phyloP scores from a whole-genome alignment of 345 rosid genomes.

The thale cress (Arabidopsis thaliana) region DNA sequence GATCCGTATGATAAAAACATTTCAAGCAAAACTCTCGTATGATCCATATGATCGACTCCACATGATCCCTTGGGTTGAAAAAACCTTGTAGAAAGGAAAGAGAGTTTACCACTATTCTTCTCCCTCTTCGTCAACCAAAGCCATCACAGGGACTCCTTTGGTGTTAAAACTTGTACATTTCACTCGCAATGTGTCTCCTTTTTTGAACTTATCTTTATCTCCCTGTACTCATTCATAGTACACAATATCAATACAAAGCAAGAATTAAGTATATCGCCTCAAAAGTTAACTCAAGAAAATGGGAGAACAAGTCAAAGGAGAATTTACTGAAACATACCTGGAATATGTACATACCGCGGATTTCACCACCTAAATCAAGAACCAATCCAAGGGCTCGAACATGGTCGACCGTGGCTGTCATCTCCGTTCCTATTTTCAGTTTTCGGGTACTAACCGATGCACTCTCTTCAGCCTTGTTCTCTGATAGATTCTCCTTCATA shows the following conservation, averaged over 20 bases:
- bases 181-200: constrained; percentile 68
- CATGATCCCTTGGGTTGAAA: not conserved
- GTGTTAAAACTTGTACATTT: constrained; percentile 72
- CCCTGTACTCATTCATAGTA: constrained; percentile 47
- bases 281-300: constrained; percentile 11
- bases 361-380: constrained; percentile 89
- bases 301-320: constrained; percentile 1
- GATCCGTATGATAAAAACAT: not conserved
- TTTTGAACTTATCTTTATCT: constrained; percentile 50
- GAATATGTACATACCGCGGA: constrained; percentile 88
- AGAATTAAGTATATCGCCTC: not conserved
- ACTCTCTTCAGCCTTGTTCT: constrained; percentile 38
- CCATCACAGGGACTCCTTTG: constrained; percentile 83
- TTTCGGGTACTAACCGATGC: constrained; percentile 47
- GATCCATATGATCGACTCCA: not conserved
- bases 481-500: constrained; percentile 32
- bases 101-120: constrained; percentile 17
- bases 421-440: constrained; percentile 72
- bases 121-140: constrained; percentile 54
- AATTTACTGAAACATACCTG: constrained; percentile 53
- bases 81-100: constrained; percentile 1
- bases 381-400: constrained; percentile 78
- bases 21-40: constrained; percentile 22
- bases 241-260: constrained; percentile 16
- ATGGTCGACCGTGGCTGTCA: constrained; percentile 66